Conservation (phyloP, 2,329 filamentous ascomycete genomes). For the Epichloe sylvatica region DNA sequence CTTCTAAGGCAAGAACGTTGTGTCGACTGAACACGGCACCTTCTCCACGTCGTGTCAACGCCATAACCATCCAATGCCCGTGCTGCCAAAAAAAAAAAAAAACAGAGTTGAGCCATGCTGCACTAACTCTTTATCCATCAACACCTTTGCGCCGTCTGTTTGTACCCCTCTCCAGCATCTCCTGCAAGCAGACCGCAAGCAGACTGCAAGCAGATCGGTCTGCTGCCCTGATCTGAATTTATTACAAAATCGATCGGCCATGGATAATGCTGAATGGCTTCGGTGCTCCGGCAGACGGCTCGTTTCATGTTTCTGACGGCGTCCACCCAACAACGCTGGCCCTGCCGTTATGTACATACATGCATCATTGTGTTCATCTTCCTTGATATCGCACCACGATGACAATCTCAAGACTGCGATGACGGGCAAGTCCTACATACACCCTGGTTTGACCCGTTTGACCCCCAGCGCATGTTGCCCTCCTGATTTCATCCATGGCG, state of each 20-base stretch:
- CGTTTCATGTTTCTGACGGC: not conserved
- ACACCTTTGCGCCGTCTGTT: not conserved
- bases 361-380: not conserved
- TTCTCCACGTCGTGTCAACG: too few relatives aligned
- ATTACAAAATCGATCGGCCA: not conserved
- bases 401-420: not conserved
- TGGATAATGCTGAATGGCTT: too few relatives aligned
- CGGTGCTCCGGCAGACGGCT: not conserved
- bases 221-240: too few relatives aligned
- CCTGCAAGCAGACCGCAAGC: too few relatives aligned
- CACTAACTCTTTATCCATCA: not conserved
- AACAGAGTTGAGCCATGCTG: too few relatives aligned
- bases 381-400: not conserved
- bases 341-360: not conserved
- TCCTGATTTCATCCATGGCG: not conserved
- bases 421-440: not conserved
- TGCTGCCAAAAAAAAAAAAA: too few relatives aligned
- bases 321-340: not conserved
- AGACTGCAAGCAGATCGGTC: too few relatives aligned
- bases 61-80: not conserved
- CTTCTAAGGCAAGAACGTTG: not conserved
- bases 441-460: not conserved
- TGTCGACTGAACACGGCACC: not conserved
- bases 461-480: not conserved
- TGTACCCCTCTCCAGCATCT: not conserved